Evolutionary conservation across 768 basidiomycete species (phyloP), one percentile per base, ranked within the genome.

Genomic region (Boletus sp.): DNA sequence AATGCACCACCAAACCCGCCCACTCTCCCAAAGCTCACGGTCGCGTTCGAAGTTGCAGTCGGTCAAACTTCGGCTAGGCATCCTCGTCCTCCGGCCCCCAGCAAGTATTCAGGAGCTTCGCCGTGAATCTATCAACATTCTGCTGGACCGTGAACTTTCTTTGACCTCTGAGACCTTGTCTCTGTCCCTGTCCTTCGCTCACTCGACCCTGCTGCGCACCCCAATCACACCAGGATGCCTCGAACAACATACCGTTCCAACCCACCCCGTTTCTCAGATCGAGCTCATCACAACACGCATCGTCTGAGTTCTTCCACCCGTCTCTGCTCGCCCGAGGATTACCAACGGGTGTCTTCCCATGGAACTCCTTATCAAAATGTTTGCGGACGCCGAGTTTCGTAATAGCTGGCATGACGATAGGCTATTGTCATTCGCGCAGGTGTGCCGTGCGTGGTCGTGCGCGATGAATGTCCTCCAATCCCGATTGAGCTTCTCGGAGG

Each of bases 391-490:
- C 24, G 63, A 68, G 29, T 59, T 59, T 44, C 47, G 47, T 2
- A 29, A 56, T 33, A 68, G 52, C 14, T 68, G 66, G 66, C 59
- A 60, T 20, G 18, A 41, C 18, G 66, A 67, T 57, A n/a, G n/a
- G n/a, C 49, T 67, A 8, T 47, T 67, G 2, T 68, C 66, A 0
- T 67, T 68, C n/a, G 66, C 66, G 14, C 66, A 65, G 12, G 66
- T 65, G 3, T 67, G 66, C 24, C 61, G 57, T 3, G 49, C 66
- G 14, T 67, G 66, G 66, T 52, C 61, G 15, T 67, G 66, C 32
- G 66, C 66, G 29, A 65, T 67, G 61, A 53, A 58, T 1, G 24
- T 67, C 29, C 59, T 67, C 30, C 63, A 57, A 20, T 18, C 58
- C 20, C 51, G 47, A 1, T 4, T 66, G 10, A 36, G 5, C 30